These are phyloP conservation scores for Cyclanthera cordifolia DNA, from an alignment of 306 rosid species.

Conservation along the genomic window DNA sequence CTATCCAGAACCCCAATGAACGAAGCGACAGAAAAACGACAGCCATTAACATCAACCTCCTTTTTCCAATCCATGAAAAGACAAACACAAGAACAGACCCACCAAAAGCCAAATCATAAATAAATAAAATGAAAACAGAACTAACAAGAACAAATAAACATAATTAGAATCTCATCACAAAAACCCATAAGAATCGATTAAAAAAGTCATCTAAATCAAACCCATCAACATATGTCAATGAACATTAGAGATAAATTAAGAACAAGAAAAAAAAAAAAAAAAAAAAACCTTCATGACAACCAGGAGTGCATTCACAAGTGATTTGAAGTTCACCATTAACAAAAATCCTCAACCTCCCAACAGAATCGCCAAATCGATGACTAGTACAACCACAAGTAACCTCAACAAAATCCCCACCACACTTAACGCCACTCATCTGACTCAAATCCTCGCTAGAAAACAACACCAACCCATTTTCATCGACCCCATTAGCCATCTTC, in stretches of 20 bases:
- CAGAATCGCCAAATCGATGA: constrained; percentile 90
- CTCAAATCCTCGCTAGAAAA: constrained; percentile 73
- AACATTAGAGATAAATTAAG: neutral
- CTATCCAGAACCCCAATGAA: neutral
- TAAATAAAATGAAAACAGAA: constrained; percentile 20
- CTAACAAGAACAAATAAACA: neutral
- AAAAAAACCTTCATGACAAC: constrained; percentile 83
- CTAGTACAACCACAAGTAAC: constrained; percentile 96
- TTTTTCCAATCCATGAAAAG: constrained; percentile 15
- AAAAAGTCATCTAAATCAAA: constrained; percentile 7
- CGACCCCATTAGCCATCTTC: constrained; percentile 55
- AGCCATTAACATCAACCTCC: constrained; percentile 47
- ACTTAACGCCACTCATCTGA: constrained; percentile 70
- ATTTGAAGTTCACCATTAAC: constrained; percentile 68
- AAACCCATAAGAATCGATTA: neutral
- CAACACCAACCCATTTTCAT: constrained; percentile 30
- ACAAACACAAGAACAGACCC: constrained; percentile 11
- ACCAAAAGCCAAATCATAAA: constrained; percentile 25
- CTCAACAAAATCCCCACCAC: constrained; percentile 59
- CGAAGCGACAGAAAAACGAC: constrained; percentile 17
- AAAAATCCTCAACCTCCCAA: constrained; percentile 99
- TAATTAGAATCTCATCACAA: neutral
- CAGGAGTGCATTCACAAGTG: constrained; percentile 96
- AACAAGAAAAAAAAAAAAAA: constrained; percentile 13
- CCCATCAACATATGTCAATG: neutral